Conservation (phyloP, 1,139 yeast species). For the Groenewaldozyma sp. region DNA sequence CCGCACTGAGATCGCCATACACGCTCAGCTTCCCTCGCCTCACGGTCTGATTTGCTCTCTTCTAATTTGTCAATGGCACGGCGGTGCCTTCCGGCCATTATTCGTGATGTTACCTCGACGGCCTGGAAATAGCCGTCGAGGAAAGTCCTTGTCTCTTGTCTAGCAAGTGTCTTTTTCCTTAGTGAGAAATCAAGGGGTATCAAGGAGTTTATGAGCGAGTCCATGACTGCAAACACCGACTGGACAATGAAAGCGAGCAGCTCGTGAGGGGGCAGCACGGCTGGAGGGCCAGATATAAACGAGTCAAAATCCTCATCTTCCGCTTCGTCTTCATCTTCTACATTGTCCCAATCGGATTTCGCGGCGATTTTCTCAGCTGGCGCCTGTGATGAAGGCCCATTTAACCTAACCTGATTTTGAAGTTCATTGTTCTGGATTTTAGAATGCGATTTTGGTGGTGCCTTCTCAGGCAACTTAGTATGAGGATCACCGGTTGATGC, state of each 20-base stretch:
- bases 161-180: constrained; percentile 20
- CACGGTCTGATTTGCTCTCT: constrained; percentile 13
- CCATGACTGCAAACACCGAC: constrained; percentile 14
- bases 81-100: constrained; percentile 22
- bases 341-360: background rate
- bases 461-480: background rate
- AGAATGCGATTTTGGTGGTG: background rate
- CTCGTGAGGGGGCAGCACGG: constrained; percentile 13
- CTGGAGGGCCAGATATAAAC: constrained; percentile 8
- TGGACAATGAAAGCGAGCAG: constrained; percentile 13
- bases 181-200: constrained; percentile 19
- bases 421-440: too few relatives aligned
- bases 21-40: constrained; percentile 15
- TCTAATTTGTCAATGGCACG: constrained; percentile 10
- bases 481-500: background rate
- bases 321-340: constrained; percentile 4
- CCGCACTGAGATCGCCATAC: constrained; percentile 15
- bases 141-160: constrained; percentile 17
- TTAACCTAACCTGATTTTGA: too few relatives aligned
- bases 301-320: constrained; percentile 8
- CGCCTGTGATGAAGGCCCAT: background rate
- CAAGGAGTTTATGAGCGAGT: constrained; percentile 16
- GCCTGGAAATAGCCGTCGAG: constrained; percentile 18
- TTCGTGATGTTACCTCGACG: constrained; percentile 15
- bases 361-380: background rate